Conservation (phyloP, 1,284 basidiomycete genomes). For the Pseudozyma hubeiensis region DNA sequence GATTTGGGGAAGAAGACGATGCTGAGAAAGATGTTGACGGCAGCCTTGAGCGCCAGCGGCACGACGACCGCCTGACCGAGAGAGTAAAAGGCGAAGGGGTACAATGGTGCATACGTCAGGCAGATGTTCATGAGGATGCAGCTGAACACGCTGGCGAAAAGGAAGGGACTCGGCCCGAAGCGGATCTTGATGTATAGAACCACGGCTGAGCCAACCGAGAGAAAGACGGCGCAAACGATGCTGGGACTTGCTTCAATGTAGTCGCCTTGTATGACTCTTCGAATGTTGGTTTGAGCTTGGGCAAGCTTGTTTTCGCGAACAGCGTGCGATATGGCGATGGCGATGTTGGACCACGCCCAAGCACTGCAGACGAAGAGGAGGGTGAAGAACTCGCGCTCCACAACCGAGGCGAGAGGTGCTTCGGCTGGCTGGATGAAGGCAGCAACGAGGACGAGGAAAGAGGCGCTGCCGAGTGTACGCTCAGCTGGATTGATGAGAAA, state of each 20-base stretch:
- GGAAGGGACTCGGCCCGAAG: constrained; percentile 77
- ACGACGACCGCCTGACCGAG: constrained; percentile 74
- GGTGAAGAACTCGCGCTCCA: constrained; percentile 79
- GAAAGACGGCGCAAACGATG: constrained; percentile 76
- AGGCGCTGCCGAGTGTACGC: constrained; percentile 75
- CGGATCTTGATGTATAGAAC: constrained; percentile 77
- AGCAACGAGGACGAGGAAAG: constrained; percentile 77
- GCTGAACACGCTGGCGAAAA: constrained; percentile 74
- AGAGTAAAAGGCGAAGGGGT: constrained; percentile 78
- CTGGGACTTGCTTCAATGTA: constrained; percentile 71
- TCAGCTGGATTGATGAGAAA: constrained; percentile 75
- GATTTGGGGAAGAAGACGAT: constrained; percentile 77
- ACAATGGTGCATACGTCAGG: constrained; percentile 75
- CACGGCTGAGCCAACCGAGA: constrained; percentile 76
- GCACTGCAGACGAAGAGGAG: constrained; percentile 72
- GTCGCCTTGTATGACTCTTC: constrained; percentile 21
- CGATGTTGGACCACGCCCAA: constrained; percentile 80
- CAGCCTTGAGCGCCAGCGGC: constrained; percentile 76
- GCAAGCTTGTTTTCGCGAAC: constrained; percentile 73
- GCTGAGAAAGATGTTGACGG: constrained; percentile 73
- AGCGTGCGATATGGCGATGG: constrained; percentile 76
- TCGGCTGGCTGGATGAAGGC: constrained; percentile 77
- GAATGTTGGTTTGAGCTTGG: constrained; percentile 69
- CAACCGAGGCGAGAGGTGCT: constrained; percentile 77
- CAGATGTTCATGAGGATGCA: constrained; percentile 74